A percentile compares a stretch with the other conserved stretches of the same genome.
These are phyloP conservation scores for Larix sibirica DNA, from an alignment of 83 land plant genomes.

Conservation along the genomic window DNA sequence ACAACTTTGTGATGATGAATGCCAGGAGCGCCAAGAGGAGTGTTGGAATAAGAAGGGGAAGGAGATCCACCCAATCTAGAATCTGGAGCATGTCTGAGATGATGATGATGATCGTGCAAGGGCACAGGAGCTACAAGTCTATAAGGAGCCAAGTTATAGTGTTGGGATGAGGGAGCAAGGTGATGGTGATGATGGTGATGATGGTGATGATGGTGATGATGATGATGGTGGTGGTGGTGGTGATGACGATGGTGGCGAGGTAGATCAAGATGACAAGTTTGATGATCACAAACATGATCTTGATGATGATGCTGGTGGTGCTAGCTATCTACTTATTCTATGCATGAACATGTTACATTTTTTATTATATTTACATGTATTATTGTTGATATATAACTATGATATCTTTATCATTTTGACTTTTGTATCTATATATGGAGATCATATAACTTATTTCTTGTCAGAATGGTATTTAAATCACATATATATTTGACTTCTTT, in stretches of 20 bases:
- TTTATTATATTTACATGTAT: too few relatives aligned
- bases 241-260: slow-evolving; percentile 16
- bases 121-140: neutral
- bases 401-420: too few relatives aligned
- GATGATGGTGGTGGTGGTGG: slow-evolving; percentile 29
- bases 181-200: neutral
- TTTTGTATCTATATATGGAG: too few relatives aligned
- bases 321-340: too few relatives aligned
- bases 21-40: neutral
- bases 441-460: too few relatives aligned
- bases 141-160: neutral
- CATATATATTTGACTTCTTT: too few relatives aligned
- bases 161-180: slow-evolving; percentile 13
- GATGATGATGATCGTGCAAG: slow-evolving; percentile 17
- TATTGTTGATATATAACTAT: too few relatives aligned
- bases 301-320: too few relatives aligned
- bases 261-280: too few relatives aligned
- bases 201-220: slow-evolving; percentile 27
- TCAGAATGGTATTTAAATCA: too few relatives aligned
- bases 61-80: slow-evolving; percentile 4
- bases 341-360: too few relatives aligned
- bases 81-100: slow-evolving; percentile 15
- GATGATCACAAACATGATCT: too few relatives aligned
- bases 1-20: neutral
- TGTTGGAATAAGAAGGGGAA: neutral